A percentile compares a stretch with the other conserved stretches of the same genome.
Evolutionary conservation across 441 rosid genomes (phyloP).

Genomic region (Croton setiger): DNA sequence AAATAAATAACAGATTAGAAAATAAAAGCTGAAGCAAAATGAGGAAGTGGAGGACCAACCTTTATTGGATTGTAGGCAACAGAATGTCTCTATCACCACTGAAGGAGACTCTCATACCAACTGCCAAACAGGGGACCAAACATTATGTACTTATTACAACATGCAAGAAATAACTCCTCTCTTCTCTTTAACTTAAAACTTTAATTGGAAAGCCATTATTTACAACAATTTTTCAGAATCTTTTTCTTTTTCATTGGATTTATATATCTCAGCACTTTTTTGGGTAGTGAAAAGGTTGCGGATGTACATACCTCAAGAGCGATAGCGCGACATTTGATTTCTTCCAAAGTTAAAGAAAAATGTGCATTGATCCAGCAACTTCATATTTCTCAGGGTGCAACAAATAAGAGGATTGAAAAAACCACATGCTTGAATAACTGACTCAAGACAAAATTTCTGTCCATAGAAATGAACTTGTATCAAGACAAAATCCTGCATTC

Average conservation of each 20-base stretch:
- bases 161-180: constrained; percentile 18
- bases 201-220: constrained; percentile 24
- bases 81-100: constrained; percentile 24
- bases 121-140: constrained; percentile 35
- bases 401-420: background rate
- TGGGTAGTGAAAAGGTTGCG: background rate
- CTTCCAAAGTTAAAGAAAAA: too few species aligned
- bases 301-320: constrained; percentile 16
- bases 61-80: constrained; percentile 26
- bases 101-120: constrained; percentile 22
- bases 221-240: constrained; percentile 21
- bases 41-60: constrained; percentile 29
- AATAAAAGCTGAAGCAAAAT: constrained; percentile 3
- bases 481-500: constrained; percentile 12
- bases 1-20: constrained; percentile 19
- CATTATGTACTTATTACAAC: constrained; percentile 21
- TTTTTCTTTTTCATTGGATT: constrained; percentile 13
- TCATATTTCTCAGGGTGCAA: background rate
- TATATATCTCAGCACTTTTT: background rate
- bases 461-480: background rate
- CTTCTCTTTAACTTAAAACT: constrained; percentile 18
- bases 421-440: constrained; percentile 25
- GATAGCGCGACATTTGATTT: constrained; percentile 6
- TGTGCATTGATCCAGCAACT: background rate
- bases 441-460: constrained; percentile 7